Percentiles rank a stretch among this genome's conserved stretches.
phyloP scores from a whole-genome alignment of 495 filamentous ascomycete species.

The Annulohypoxylon moriforme region DNA sequence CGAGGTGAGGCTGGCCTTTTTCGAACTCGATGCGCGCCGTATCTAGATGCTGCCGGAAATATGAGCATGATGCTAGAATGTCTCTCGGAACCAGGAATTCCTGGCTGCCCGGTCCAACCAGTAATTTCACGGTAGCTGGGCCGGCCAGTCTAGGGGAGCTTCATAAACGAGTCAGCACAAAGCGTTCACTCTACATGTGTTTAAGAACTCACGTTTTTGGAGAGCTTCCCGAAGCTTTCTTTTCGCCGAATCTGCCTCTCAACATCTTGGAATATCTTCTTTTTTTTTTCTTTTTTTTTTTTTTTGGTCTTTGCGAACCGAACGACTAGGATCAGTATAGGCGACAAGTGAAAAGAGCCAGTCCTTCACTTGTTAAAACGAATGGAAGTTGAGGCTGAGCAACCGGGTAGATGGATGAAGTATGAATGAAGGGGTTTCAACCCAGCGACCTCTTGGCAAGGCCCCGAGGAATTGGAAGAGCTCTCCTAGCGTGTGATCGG shows the following conservation, averaged over 20 bases:
- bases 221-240: slow-evolving; percentile 25
- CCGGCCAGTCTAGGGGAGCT: slow-evolving; percentile 41
- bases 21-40: slow-evolving; percentile 37
- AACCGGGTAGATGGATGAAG: neutral
- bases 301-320: slow-evolving; percentile 4
- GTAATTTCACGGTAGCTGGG: slow-evolving; percentile 51
- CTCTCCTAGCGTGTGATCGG: slow-evolving; percentile 16
- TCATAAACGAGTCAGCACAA: slow-evolving; percentile 1
- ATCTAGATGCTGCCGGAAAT: slow-evolving; percentile 56
- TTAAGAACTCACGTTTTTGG: slow-evolving; percentile 34
- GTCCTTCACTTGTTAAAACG: slow-evolving; percentile 7
- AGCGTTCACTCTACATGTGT: neutral
- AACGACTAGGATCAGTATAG: neutral
- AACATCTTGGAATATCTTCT: slow-evolving; percentile 39
- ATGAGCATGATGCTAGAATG: slow-evolving; percentile 53
- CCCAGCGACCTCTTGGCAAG: slow-evolving; percentile 30
- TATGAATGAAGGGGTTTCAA: slow-evolving; percentile 27
- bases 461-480: slow-evolving; percentile 35
- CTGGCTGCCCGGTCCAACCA: slow-evolving; percentile 56
- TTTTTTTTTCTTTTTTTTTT: too few relatives aligned
- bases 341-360: slow-evolving; percentile 14
- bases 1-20: slow-evolving; percentile 41
- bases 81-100: slow-evolving; percentile 56
- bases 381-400: slow-evolving; percentile 10
- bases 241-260: slow-evolving; percentile 32